A percentile compares a stretch with the other conserved stretches of the same genome.
Conservation (phyloP, 805 yeast species). For the Middelhovenomyces tepae region DNA sequence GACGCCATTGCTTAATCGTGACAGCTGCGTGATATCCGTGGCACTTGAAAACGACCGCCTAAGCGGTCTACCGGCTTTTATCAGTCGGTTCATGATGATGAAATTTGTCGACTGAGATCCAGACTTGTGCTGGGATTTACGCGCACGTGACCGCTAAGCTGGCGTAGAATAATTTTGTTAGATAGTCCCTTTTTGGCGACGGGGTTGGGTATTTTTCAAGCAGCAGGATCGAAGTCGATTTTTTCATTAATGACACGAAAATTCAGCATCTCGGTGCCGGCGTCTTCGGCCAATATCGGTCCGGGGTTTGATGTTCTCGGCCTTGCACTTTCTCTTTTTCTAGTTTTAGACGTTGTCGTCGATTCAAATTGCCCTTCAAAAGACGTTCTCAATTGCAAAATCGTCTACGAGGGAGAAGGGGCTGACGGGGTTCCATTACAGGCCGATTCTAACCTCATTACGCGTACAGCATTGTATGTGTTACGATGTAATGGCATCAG, state of each 20-base stretch:
- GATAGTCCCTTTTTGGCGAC: too few relatives aligned
- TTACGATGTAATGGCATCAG: slow-evolving; percentile 72
- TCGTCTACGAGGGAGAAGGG: slow-evolving; percentile 72
- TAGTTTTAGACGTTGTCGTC: slow-evolving; percentile 60
- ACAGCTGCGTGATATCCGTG: too few relatives aligned
- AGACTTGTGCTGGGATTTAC: too few relatives aligned
- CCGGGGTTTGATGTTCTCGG: slow-evolving; percentile 98
- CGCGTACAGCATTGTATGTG: slow-evolving; percentile 88
- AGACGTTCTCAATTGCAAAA: slow-evolving; percentile 51
- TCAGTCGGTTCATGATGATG: too few relatives aligned
- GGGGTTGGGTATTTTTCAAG: too few relatives aligned
- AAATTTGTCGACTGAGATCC: too few relatives aligned
- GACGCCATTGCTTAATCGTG: slow-evolving; percentile 73
- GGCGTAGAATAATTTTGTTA: too few relatives aligned
- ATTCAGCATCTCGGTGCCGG: slow-evolving; percentile 73
- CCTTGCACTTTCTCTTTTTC: slow-evolving; percentile 68
- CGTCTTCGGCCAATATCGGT: slow-evolving; percentile 96
- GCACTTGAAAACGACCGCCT: too few relatives aligned
- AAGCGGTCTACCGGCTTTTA: too few relatives aligned
- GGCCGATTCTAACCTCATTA: slow-evolving; percentile 75
- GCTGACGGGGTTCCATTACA: slow-evolving; percentile 68
- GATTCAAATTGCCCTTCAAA: slow-evolving; percentile 39
- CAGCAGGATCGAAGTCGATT: too few relatives aligned
- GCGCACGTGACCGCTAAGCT: too few relatives aligned
- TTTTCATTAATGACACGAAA: slow-evolving; percentile 44